Conservation (phyloP, 164 flowering plant genomes). For the grape (Vitis vinifera) region DNA sequence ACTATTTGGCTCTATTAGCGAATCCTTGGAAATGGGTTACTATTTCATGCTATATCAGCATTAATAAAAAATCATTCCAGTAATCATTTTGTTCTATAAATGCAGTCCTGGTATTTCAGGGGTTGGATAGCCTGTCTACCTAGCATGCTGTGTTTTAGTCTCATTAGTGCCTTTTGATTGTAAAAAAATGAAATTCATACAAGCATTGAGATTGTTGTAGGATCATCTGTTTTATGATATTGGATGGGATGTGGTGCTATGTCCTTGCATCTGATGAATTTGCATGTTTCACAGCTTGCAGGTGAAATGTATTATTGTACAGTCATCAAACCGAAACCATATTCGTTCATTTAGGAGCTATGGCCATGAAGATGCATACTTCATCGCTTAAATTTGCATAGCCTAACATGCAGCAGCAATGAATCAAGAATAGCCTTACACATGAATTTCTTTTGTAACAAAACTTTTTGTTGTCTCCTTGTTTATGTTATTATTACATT, state of each 20-base stretch:
- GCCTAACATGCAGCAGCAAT: neutral
- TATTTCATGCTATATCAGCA: no score
- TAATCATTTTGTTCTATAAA: neutral
- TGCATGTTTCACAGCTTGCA: neutral
- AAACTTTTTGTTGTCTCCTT: neutral
- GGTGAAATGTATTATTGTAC: slow-evolving; percentile 3
- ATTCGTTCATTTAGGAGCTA: neutral
- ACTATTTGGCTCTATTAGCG: no score
- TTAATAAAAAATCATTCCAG: no score
- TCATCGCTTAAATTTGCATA: neutral
- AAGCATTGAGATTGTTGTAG: neutral
- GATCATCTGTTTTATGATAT: neutral
- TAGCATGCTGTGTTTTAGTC: neutral
- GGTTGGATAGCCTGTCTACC: neutral
- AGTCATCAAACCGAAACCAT: neutral
- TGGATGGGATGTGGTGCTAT: neutral
- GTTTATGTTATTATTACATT: no score
- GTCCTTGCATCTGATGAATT: neutral
- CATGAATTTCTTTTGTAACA: neutral
- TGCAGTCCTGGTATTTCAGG: neutral
- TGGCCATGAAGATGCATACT: neutral
- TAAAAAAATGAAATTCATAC: neutral
- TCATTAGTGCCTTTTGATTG: neutral
- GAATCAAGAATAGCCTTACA: neutral
- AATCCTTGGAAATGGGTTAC: no score